Evolutionary conservation across 108 stramenopile species (phyloP), one percentile per base, ranked within the genome.

Genomic region (Discostella stelligeroides): DNA sequence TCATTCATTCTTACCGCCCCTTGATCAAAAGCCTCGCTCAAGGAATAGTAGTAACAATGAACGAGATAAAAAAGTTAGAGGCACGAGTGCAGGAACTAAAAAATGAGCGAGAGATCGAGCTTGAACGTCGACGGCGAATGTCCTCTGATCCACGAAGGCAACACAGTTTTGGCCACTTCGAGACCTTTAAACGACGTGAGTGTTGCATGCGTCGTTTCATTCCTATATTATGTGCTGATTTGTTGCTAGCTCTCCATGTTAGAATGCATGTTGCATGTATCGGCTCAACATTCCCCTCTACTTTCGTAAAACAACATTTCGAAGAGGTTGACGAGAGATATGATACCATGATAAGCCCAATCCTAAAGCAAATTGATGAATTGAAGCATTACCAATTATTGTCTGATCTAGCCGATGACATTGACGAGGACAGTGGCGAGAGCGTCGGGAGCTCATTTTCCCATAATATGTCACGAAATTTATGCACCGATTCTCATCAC

Each of bases 271-370:
- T n/a, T n/a, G n/a, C n/a, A n/a, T n/a, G n/a, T n/a, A 34, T 6
- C 6, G 34, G 34, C 34, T 34, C 34, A n/a, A 34, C 34, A 34
- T 34, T 34, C 6, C 34, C 6, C 34, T 34, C 6, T 34, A 5
- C 34, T 6, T 6, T 34, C 34, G 6, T 5, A 5, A 34, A 28
- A 27, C 25, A n/a, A 21, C 11, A 56, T 27, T n/a, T 28, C 27
- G 55, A 21, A 56, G 55, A 27, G 55, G 25, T 56, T 13, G 27
- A 56, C 42, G 24, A 45, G 24, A 41, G 23, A 23, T 62, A 62
- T 28, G 42, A 62, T n/a, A 62, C 10, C 4, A 62, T 4, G 42
- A 29, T 62, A 13, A 14, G 60, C 42, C 4, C 42, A 9, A 41
- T 62, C 11, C 60, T n/a, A 45, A 20, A 62, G 4, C 34, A 43